Conservation (phyloP, 495 filamentous ascomycete genomes). For the Pyronema domesticum region DNA sequence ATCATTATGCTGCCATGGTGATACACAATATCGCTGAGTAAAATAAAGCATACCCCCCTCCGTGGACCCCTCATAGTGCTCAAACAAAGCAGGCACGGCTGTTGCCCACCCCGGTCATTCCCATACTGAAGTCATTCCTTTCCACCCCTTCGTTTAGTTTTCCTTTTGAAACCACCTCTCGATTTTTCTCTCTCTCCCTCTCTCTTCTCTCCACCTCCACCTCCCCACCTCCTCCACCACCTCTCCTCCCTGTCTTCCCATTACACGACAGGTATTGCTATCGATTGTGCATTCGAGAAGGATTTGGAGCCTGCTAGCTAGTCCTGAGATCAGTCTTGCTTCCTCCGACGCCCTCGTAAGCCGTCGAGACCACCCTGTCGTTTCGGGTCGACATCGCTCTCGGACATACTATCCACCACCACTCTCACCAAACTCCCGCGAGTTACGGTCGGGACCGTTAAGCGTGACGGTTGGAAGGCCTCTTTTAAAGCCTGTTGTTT, state of each 20-base stretch:
- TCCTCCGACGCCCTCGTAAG: conserved; percentile 18
- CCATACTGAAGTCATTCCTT: conserved; percentile 2
- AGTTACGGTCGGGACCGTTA: conserved; percentile 20
- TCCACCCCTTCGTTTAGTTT: conserved; percentile 6
- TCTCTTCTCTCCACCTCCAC: conserved; percentile 1
- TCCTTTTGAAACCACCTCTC: background rate
- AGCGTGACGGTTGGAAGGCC: conserved; percentile 15
- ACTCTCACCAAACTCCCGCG: conserved; percentile 9
- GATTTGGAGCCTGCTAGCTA: conserved; percentile 23
- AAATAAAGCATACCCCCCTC: conserved; percentile 3
- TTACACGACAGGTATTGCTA: conserved; percentile 21
- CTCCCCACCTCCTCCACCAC: conserved; percentile 12
- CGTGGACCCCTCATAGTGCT: background rate
- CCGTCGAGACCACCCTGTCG: conserved; percentile 23
- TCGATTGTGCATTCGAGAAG: conserved; percentile 24
- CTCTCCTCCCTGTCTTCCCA: conserved; percentile 15
- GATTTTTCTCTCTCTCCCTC: background rate
- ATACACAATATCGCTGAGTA: background rate
- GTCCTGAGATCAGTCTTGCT: conserved; percentile 11
- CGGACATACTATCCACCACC: conserved; percentile 12
- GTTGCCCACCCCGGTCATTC: background rate
- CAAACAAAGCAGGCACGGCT: background rate
- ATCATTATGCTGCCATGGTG: background rate
- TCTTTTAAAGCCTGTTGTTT: conserved; percentile 13
- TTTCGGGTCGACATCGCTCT: conserved; percentile 23